Base-by-base conservation (phyloP, 2,329 filamentous ascomycete genomes). In the Periconia sp. region DNA sequence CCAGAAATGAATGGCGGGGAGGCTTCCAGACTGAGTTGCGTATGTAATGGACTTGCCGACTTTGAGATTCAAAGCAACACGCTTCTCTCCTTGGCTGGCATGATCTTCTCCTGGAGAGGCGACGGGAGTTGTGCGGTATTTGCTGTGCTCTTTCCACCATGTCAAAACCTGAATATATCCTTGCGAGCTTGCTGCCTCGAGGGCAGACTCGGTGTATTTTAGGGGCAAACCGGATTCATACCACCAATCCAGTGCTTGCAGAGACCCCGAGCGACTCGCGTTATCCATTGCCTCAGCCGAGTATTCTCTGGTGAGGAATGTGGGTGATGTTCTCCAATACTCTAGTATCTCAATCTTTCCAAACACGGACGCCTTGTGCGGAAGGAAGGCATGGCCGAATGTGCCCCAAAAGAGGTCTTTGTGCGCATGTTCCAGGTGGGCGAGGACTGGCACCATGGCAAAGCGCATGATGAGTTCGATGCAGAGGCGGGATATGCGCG, bases 401-500 rank as follows among this genome's bases (percentile, higher is more conserved):
- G 92, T 94, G 3, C 86, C 84, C 80, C 87, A 91, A 73, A 95
- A 94, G 3, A 96, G 82, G 46, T 95, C 83, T 39, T 82, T 80
- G 69, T 82, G 80, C 36, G 83, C 76, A 17, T 80, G 79, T 52
- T 87, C 84, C 0, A 90, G 74, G 59, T 87, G 91, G 2, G 82
- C 81, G 23, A 97, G 81, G 3, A 96, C 83, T 10, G 88, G 83
- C 12, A 86, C 87, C 56, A 92, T 85, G 29, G 86, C 88, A 66
- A 96, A 96, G 54, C 94, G 91, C 74, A 96, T 90, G 56, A 96
- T 91, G 28, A 96, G 81, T 61, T 92, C 91, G 49, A 94, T 88
- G 25, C 89, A 88, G 1, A 95, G 77, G 2, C 86, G 86, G 0
- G 91, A 94, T 10, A 96, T 78, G 52, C 89, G 87, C 18, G 83